Evolutionary conservation across 2,329 filamentous ascomycete genomes (phyloP).

Genomic region (Aureobasidium sp.): DNA sequence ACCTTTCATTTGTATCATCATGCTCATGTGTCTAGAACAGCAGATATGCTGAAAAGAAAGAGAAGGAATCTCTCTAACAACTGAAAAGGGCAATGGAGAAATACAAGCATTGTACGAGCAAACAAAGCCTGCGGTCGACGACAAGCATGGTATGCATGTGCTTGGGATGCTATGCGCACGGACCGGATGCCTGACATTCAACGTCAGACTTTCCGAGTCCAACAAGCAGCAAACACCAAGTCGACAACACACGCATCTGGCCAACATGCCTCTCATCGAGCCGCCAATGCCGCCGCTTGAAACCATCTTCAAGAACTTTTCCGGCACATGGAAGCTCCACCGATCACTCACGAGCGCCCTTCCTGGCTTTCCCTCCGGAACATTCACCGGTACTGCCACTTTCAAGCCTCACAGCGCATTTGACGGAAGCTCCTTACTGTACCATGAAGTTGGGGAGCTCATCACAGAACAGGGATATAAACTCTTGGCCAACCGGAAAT

Average conservation of each 20-base stretch:
- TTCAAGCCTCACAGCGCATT: conserved; percentile 23
- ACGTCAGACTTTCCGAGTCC: neutral
- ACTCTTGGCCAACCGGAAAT: conserved; percentile 57
- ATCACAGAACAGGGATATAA: conserved; percentile 29
- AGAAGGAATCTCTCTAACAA: neutral
- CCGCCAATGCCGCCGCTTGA: conserved; percentile 10
- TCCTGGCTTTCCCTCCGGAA: conserved; percentile 27
- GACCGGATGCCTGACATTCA: neutral
- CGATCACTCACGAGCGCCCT: conserved; percentile 24
- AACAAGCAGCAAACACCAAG: neutral
- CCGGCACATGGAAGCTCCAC: conserved; percentile 26
- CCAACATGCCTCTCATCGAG: conserved; percentile 1
- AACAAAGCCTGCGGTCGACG: too few species aligned
- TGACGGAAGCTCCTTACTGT: conserved; percentile 22
- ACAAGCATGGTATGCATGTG: neutral
- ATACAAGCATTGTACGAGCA: neutral
- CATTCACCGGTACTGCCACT: conserved; percentile 27
- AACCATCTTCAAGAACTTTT: conserved; percentile 25
- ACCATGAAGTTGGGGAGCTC: conserved; percentile 27
- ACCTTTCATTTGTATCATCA: neutral
- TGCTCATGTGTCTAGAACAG: neutral
- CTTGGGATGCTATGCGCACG: neutral
- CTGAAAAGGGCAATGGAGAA: neutral
- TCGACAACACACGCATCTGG: neutral
- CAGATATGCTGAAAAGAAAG: neutral